Evolutionary conservation across 345 rosid species (phyloP), one percentile per base, ranked within the genome.

Genomic region (thale cress (Arabidopsis thaliana)): DNA sequence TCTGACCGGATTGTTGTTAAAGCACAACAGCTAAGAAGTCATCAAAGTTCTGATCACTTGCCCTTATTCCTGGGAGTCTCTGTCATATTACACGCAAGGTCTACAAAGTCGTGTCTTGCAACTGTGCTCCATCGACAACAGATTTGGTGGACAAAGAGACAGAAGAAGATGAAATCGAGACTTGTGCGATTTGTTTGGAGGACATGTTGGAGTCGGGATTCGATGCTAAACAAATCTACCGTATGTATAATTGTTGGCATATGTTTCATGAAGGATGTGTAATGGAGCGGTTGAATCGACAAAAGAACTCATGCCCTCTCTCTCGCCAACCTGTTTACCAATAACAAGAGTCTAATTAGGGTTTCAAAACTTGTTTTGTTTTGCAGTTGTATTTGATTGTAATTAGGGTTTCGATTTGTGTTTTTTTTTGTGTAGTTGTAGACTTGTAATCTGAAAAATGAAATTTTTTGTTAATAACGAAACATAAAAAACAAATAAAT

Each of bases 1-100:
- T 59, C 59, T 37, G 37, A 58, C n/a, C 37, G 6, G 9, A 59
- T 70, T 13, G 28, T 70, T 30, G 25, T 13, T 36, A 65, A 48
- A 11, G 37, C 75, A 3, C 32, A 28, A 28, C 32, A 4, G 32
- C 32, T 28, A 28, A 28, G 32, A 28, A 28, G 32, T 28, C 4
- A 28, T 2, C 8, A 16, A 34, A 50, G 30, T 50, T 3, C 10
- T 6, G 33, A 16, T 16, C 20, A 51, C 57, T 51, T 24, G 33
- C 1, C 14, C 10, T 51, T 50, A 25, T 46, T 46, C 11, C 34
- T 70, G 2, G 13, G 0, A 11, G 62, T 55, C 1, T n/a, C 1
- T 8, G 11, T 55, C 52, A 68, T 3, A 30, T 10, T 68, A 68
- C 63, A 2, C 14, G 28, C 20, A 68, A 53, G 57, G n/a, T 2